phyloP scores from a whole-genome alignment of 495 filamentous ascomycete genomes.

The Trichoderma orchidacearum region DNA sequence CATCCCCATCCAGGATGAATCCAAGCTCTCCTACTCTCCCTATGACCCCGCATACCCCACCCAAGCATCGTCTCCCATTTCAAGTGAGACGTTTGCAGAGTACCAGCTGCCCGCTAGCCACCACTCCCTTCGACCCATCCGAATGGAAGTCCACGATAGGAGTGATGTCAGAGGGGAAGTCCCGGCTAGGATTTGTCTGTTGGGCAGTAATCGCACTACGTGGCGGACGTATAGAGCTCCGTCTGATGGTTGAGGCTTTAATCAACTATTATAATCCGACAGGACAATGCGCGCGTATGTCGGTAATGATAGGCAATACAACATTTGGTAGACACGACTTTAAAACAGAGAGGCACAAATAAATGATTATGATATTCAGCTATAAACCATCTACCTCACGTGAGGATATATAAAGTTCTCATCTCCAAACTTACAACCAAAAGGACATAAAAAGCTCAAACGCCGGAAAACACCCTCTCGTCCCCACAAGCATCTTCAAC shows the following conservation, averaged over 20 bases:
- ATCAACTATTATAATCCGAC: neutral
- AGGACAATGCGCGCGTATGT: neutral
- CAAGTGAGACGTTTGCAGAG: neutral
- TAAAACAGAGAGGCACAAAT: no score
- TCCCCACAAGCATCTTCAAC: neutral
- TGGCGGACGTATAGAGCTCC: conserved; percentile 30
- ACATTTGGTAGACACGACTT: no score
- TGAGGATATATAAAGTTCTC: no score
- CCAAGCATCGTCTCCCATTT: neutral
- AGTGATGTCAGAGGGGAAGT: conserved; percentile 20
- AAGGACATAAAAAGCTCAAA: no score
- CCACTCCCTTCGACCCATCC: conserved; percentile 23
- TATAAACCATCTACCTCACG: no score
- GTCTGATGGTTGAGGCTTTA: neutral
- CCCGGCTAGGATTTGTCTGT: conserved; percentile 26
- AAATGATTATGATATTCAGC: no score
- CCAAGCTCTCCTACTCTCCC: neutral
- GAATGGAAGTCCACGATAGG: conserved; percentile 31
- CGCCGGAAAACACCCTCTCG: no score
- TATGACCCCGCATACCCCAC: neutral
- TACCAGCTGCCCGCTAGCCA: conserved; percentile 6
- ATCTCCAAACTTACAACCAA: no score
- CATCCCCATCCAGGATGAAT: conserved; percentile 7
- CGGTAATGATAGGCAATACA: neutral
- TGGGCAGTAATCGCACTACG: conserved; percentile 25